Conservation (phyloP, 176 grass and related monocot genomes). For the barley (Hordeum vulgare) region MorexV3_pseudomolecules_assembly NC_058522.1:34927349-34927848, state of each 20-base stretch:
- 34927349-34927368: neutral
- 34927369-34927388: neutral
- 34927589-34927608: conserved; percentile 37
- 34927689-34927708: too few relatives aligned
- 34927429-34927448: neutral
- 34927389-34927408: too few relatives aligned
- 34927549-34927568: conserved; percentile 18
- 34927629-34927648: conserved; percentile 9
- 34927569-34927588: conserved; percentile 22
- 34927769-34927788: neutral
- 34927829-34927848: neutral
- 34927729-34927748: conserved; percentile 24
- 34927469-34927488: conserved; percentile 31
- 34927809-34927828: conserved; percentile 47
- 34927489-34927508: conserved; percentile 77
- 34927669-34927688: neutral
- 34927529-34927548: conserved; percentile 31
- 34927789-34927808: neutral
- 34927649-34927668: neutral
- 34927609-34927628: conserved; percentile 6
- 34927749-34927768: neutral
- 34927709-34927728: conserved; percentile 37
- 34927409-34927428: too few relatives aligned
- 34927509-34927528: conserved; percentile 59
- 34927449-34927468: neutral